Conservation (phyloP, 2,329 filamentous ascomycete genomes). For the Pezicula rhizophila region DNA sequence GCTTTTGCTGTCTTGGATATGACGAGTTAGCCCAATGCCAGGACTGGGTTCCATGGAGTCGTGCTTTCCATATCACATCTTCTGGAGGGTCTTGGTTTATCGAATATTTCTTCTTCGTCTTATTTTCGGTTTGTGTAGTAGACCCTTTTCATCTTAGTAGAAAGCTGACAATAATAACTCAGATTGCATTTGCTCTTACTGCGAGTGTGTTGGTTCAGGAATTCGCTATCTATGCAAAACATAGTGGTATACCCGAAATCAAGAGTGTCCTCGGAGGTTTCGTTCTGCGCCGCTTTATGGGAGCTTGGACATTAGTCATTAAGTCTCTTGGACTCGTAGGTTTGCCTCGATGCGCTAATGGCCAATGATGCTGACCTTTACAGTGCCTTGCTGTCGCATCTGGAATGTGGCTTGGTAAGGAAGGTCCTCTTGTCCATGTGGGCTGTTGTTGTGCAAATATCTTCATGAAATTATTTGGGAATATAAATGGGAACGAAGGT, state of each 20-base stretch:
- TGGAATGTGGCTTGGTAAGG: constrained; percentile 94
- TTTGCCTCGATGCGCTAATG: neutral
- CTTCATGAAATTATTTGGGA: constrained; percentile 82
- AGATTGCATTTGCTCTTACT: constrained; percentile 71
- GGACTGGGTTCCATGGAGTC: constrained; percentile 84
- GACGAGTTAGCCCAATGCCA: constrained; percentile 75
- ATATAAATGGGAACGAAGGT: constrained; percentile 84
- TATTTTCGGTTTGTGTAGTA: constrained; percentile 62
- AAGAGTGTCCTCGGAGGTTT: constrained; percentile 94
- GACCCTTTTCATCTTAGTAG: constrained; percentile 24
- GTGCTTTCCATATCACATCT: constrained; percentile 61
- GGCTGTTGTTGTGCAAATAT: constrained; percentile 94
- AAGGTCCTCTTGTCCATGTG: constrained; percentile 91
- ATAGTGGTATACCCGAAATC: constrained; percentile 95
- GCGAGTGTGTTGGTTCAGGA: constrained; percentile 76
- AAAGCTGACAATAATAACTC: neutral
- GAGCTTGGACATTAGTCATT: constrained; percentile 79
- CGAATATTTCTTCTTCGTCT: constrained; percentile 80
- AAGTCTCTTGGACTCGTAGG: constrained; percentile 81
- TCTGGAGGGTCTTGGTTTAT: constrained; percentile 70
- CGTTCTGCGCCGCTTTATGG: constrained; percentile 81
- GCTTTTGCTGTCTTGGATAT: constrained; percentile 91
- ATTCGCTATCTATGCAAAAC: constrained; percentile 83
- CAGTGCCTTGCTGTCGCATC: constrained; percentile 87
- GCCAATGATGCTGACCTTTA: constrained; percentile 21